Base-by-base conservation (phyloP, 2,329 filamentous ascomycete genomes). In the Pleurostoma richardsiae region DNA sequence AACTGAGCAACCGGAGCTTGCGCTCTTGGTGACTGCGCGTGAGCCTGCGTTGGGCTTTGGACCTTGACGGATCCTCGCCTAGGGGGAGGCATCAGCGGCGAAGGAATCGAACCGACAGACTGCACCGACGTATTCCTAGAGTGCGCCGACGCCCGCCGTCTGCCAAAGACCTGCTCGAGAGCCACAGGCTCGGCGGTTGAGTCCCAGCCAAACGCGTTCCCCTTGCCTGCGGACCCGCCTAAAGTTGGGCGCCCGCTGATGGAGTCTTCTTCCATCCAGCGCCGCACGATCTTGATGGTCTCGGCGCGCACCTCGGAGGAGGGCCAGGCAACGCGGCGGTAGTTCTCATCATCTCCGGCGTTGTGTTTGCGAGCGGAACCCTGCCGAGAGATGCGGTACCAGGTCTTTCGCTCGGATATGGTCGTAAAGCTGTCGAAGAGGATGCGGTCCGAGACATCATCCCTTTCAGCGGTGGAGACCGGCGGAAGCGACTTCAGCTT, bases 211-310 rank as follows among this genome's bases (percentile, higher is more conserved):
- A 85, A 85, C 53, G 70, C 72, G 5, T 68, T 70, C 38, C 72
- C 74, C 19, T 71, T 68, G 19, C 60, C 60, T 41, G 68, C 63
- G 1, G 69, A 55, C 28, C 70, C 71, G 6, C 71, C 73, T 7
- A 77, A 61, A 1, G 66, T 67, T 10, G 71, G 63, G 42, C 73
- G 72, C 2, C 79, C 77, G 3, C 75, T 68, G 29, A 80, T 76
- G 0, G 78, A 77, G 53, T 82, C 81, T 54, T 85, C 77, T 54
- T 83, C 79, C 72, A 85, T 82, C 83, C 83, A 86, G 29, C 79
- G 72, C 29, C 77, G 71, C 19, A 86, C 81, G 39, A 80, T 79
- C 47, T 75, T 72, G 49, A 82, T 70, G 1, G 75, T 79, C 6
- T 80, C 73, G 10, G 64, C 61, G 28, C 78, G 78, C 2, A 81